A percentile compares a stretch with the other conserved stretches of the same genome.
Evolutionary conservation across 176 grass and related monocot genomes (phyloP).

Genomic region (Pontederia crassipes): DNA sequence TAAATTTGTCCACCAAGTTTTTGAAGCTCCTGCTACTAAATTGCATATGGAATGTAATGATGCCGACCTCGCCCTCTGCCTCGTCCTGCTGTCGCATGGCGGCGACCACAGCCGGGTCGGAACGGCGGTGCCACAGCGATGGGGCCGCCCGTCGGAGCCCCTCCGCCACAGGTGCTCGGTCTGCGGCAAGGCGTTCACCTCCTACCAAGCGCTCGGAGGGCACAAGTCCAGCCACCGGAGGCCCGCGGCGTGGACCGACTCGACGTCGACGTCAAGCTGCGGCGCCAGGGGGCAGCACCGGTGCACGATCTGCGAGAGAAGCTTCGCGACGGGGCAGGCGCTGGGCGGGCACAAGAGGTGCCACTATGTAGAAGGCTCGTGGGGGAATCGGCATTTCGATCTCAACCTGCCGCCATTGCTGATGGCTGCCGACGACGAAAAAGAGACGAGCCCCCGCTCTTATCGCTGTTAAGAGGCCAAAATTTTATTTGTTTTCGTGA

Average conservation of each 20-base stretch:
- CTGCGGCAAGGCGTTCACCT: conserved; percentile 61
- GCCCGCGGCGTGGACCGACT: conserved; percentile 16
- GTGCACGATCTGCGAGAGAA: conserved; percentile 50
- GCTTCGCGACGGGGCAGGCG: conserved; percentile 61
- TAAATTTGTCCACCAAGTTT: too few species aligned
- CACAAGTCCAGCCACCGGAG: conserved; percentile 79
- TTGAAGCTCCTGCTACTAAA: too few species aligned
- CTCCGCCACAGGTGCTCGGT: conserved; percentile 50
- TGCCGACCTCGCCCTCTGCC: conserved; percentile 43
- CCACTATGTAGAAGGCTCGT: conserved; percentile 67
- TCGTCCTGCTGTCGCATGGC: conserved; percentile 33
- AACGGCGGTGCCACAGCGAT: neutral
- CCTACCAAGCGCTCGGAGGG: conserved; percentile 70
- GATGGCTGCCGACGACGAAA: conserved; percentile 15
- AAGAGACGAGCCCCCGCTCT: too few species aligned
- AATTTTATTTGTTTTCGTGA: too few species aligned
- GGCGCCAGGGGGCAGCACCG: conserved; percentile 24
- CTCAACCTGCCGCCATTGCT: conserved; percentile 43
- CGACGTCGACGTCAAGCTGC: neutral
- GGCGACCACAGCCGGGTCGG: neutral
- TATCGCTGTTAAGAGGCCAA: too few species aligned
- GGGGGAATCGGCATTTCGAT: conserved; percentile 34
- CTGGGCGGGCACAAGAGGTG: conserved; percentile 85
- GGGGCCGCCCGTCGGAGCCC: conserved; percentile 15
- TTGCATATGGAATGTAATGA: too few species aligned